Percentiles rank a stretch among this genome's conserved stretches.
Evolutionary conservation across 139 green algal species (phyloP).

Genomic region (Pedinophyceae sp.): DNA sequence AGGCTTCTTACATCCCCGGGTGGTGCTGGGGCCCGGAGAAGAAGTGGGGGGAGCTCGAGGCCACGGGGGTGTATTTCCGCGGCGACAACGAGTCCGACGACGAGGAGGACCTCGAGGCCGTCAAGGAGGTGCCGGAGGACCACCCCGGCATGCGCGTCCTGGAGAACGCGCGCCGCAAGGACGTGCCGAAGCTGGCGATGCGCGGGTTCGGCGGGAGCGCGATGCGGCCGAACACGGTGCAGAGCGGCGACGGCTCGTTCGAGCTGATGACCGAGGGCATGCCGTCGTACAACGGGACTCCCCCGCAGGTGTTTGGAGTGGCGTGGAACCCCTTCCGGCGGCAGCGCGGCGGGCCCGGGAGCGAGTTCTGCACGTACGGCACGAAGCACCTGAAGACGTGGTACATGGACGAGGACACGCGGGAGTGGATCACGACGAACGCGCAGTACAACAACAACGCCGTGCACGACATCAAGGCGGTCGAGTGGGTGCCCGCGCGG

Average conservation of each 20-base stretch:
- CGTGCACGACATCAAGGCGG: slow-evolving; percentile 29
- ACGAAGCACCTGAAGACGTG: slow-evolving; percentile 45
- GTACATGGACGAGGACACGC: neutral
- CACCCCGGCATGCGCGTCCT: neutral
- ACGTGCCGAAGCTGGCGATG: neutral
- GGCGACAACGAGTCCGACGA: neutral
- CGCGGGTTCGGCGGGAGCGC: no score
- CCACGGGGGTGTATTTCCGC: neutral
- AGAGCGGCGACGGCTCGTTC: no score
- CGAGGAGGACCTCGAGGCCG: neutral
- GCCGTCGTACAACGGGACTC: slow-evolving; percentile 23
- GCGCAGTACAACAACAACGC: slow-evolving; percentile 17
- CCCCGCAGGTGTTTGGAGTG: slow-evolving; percentile 33
- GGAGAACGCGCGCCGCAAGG: neutral
- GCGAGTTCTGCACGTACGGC: slow-evolving; percentile 40
- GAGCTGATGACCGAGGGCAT: no score
- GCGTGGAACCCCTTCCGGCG: slow-evolving; percentile 27
- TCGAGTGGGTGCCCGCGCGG: slow-evolving; percentile 26
- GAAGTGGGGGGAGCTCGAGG: slow-evolving; percentile 19
- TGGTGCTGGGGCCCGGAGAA: slow-evolving; percentile 36
- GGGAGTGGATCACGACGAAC: slow-evolving; percentile 9
- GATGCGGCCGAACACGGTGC: no score
- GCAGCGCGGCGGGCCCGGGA: slow-evolving; percentile 11
- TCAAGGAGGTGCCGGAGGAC: neutral
- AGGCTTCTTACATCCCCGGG: slow-evolving; percentile 27